Base-by-base conservation (phyloP, 228 moss, liverwort and hornwort genomes). In the Sphagnum magellanicum region DNA sequence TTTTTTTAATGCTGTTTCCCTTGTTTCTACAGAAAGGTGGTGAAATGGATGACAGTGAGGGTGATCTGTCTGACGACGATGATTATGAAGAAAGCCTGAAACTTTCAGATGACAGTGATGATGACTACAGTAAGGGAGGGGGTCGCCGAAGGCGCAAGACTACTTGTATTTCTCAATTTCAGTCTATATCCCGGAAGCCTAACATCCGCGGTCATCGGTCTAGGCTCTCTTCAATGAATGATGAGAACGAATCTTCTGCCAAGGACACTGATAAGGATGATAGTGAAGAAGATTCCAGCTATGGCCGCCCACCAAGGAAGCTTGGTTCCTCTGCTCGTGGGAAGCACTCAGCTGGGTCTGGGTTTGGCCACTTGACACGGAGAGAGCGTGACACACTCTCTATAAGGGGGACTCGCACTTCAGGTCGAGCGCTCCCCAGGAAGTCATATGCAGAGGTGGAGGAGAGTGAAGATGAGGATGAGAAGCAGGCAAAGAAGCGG, bases 371-470 rank as follows among this genome's bases (percentile, higher is more conserved):
- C 67, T 57, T 66, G 79, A 51, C 85, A 73, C 70, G 86, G 76
- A 63, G 86, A 79, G 53, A 91, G 80, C 70, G 76, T 76, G 52
- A 76, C 81, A 55, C 78, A 32, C 32, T 32, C 32, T 32, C 77
- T 71, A 75, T 83, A 51, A 83, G 84, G 77, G 94, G 92, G 78
- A 92, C 98, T 60, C 94, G 98, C 52, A 92, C 92, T 47, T 98
- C 98, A 51, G 88, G 84, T 78, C 88, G 98, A 78, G 87, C 94
- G 8, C 81, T 98, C 53, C 98, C 98, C 67, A 88, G 98, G 67
- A 98, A 92, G 70, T 98, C 94, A 48, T 98, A 98, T 81, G 98
- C 92, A 61, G 98, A 98, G 87, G 89, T 85, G 70, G 91, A 93
- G 71, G 94, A 92, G 61, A 92, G 92, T 78, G 94, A 98, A 73